phyloP scores from a whole-genome alignment of 1,284 basidiomycete species.

The Neonothopanus nambi region DNA sequence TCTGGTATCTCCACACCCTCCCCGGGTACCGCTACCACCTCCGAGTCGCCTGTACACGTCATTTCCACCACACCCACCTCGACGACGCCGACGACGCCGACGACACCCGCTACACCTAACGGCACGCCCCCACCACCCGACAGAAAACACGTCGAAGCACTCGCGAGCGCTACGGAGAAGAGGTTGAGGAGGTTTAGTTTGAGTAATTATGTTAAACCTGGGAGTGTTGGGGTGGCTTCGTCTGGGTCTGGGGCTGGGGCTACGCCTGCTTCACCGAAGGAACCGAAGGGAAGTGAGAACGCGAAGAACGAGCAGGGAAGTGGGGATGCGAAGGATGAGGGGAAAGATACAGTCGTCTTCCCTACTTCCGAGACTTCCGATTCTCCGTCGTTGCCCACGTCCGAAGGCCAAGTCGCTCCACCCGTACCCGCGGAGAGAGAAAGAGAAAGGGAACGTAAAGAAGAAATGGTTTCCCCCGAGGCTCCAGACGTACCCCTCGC shows the following conservation, averaged over 20 bases:
- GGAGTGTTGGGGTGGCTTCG: too few relatives aligned
- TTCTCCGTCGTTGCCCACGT: too few relatives aligned
- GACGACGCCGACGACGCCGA: neutral
- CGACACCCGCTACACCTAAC: neutral
- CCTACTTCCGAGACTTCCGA: too few relatives aligned
- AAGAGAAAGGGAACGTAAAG: neutral
- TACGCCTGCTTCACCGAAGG: neutral
- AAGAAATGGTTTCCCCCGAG: neutral
- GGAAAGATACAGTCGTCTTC: neutral
- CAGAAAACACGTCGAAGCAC: neutral
- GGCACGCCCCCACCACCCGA: neutral
- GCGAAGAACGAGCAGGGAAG: too few relatives aligned
- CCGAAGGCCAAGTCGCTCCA: too few relatives aligned
- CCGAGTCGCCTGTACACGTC: neutral
- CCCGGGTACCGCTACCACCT: neutral
- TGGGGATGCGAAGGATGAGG: too few relatives aligned
- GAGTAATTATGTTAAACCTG: slow-evolving; percentile 7
- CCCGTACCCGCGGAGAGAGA: too few relatives aligned
- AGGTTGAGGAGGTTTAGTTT: slow-evolving; percentile 13
- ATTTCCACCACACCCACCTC: neutral
- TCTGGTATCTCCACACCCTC: too few relatives aligned
- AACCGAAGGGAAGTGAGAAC: neutral
- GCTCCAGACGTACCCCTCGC: neutral
- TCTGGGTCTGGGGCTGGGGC: neutral
- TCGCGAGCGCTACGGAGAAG: slow-evolving; percentile 5